These are phyloP conservation scores for Lepraria neglecta DNA, from an alignment of 495 filamentous ascomycete genomes.

Conservation along the genomic window DNA sequence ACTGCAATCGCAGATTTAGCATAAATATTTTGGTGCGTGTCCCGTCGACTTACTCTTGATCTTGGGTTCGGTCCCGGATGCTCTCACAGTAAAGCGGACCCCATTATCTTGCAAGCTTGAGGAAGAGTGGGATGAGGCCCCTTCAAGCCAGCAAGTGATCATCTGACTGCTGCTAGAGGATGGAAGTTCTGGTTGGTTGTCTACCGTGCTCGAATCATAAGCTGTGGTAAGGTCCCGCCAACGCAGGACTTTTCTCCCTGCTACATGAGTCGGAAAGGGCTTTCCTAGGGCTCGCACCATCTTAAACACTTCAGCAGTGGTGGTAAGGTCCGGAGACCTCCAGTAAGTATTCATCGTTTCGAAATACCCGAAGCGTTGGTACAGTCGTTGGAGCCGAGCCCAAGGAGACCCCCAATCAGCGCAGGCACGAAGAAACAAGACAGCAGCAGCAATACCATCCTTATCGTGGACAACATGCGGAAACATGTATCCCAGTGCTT, in stretches of 20 bases:
- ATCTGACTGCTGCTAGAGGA: constrained; percentile 57
- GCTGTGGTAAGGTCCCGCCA: constrained; percentile 67
- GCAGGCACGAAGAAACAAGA: constrained; percentile 54
- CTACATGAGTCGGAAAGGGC: constrained; percentile 41
- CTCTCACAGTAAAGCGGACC: constrained; percentile 60
- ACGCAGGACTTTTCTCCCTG: constrained; percentile 45
- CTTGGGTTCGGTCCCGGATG: constrained; percentile 67
- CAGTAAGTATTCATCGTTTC: constrained; percentile 64
- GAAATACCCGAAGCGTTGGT: constrained; percentile 57
- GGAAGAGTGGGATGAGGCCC: background rate
- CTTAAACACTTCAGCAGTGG: constrained; percentile 49
- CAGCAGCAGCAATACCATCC: constrained; percentile 63
- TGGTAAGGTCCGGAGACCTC: constrained; percentile 49
- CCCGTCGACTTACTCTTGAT: constrained; percentile 47
- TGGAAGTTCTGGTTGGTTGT: constrained; percentile 53
- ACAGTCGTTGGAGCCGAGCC: constrained; percentile 54
- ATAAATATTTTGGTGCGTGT: background rate
- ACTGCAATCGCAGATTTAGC: constrained; percentile 31
- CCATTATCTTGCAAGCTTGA: constrained; percentile 32
- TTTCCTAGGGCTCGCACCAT: constrained; percentile 46
- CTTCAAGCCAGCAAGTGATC: constrained; percentile 61
- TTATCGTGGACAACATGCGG: constrained; percentile 59
- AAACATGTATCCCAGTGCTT: constrained; percentile 73
- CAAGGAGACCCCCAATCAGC: constrained; percentile 55
- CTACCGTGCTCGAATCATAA: constrained; percentile 52